Conservation (phyloP, 805 yeast species). For the Kazachstania psychrophila region DNA sequence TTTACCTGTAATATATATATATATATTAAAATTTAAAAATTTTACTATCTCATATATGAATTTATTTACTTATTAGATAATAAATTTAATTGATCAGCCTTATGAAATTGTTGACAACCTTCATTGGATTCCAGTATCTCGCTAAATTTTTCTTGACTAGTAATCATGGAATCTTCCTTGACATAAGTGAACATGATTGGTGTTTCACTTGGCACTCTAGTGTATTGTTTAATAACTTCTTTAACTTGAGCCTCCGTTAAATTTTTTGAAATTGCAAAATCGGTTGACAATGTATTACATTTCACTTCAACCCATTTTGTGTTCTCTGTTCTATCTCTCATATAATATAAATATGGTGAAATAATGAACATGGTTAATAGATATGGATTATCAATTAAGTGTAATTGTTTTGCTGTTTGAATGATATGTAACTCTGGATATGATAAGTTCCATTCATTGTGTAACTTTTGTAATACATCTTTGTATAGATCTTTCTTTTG, state of each 20-base stretch:
- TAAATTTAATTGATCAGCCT: constrained; percentile 14
- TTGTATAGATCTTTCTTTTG: constrained; percentile 22
- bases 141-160: constrained; percentile 9
- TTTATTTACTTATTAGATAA: constrained; percentile 1
- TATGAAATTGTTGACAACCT: constrained; percentile 16
- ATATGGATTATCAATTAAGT: constrained; percentile 23
- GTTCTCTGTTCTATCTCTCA: constrained; percentile 7
- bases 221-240: constrained; percentile 16
- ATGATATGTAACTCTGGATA: constrained; percentile 22
- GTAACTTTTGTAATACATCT: constrained; percentile 18
- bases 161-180: constrained; percentile 13
- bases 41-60: neutral
- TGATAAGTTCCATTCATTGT: constrained; percentile 23
- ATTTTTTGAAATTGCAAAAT: constrained; percentile 12
- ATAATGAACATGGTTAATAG: constrained; percentile 18
- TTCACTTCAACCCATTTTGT: constrained; percentile 16
- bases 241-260: constrained; percentile 13
- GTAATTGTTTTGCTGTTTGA: constrained; percentile 17
- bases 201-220: constrained; percentile 20
- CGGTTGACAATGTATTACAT: constrained; percentile 10
- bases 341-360: constrained; percentile 25
- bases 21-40: neutral
- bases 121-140: constrained; percentile 14
- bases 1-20: too few species aligned
- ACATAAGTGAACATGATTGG: constrained; percentile 27